phyloP scores from a whole-genome alignment of 2,329 filamentous ascomycete species.

The Stromatinia cepivora region DNA sequence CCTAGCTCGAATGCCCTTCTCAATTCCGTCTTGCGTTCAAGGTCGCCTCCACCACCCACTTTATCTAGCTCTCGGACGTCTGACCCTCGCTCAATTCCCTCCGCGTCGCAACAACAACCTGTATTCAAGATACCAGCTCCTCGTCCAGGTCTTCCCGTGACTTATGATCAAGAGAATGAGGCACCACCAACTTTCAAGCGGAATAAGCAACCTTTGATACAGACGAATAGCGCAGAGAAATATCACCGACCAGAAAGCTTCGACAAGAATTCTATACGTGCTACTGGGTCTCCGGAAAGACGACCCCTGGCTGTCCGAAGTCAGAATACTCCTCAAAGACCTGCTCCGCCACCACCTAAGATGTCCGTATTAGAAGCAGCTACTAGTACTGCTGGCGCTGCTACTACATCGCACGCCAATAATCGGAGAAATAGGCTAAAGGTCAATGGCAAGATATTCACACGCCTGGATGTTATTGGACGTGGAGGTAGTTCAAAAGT shows the following conservation, averaged over 20 bases:
- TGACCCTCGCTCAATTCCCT: constrained; percentile 44
- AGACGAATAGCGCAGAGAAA: constrained; percentile 46
- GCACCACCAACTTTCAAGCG: constrained; percentile 67
- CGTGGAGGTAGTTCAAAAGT: constrained; percentile 92
- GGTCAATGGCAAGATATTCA: constrained; percentile 90
- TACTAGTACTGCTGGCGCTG: constrained; percentile 78
- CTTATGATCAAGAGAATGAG: constrained; percentile 83
- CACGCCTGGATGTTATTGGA: constrained; percentile 84
- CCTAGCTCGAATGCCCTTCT: constrained; percentile 47
- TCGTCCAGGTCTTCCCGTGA: constrained; percentile 59
- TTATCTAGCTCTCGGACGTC: constrained; percentile 35
- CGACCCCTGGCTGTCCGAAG: constrained; percentile 56
- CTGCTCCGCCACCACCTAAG: constrained; percentile 83
- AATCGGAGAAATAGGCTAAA: constrained; percentile 79
- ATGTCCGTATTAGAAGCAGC: constrained; percentile 96
- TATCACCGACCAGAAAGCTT: constrained; percentile 52
- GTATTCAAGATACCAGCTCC: constrained; percentile 59
- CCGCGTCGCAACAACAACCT: constrained; percentile 48
- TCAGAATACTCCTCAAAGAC: constrained; percentile 72
- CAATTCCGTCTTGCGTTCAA: constrained; percentile 36
- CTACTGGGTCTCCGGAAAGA: constrained; percentile 54
- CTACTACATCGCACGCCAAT: constrained; percentile 65
- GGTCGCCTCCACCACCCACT: constrained; percentile 38
- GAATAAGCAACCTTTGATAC: constrained; percentile 38
- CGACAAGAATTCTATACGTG: constrained; percentile 44